These are phyloP conservation scores for Tuctoria greenei DNA, from an alignment of 176 grass and related monocot species.

Conservation along the genomic window DNA sequence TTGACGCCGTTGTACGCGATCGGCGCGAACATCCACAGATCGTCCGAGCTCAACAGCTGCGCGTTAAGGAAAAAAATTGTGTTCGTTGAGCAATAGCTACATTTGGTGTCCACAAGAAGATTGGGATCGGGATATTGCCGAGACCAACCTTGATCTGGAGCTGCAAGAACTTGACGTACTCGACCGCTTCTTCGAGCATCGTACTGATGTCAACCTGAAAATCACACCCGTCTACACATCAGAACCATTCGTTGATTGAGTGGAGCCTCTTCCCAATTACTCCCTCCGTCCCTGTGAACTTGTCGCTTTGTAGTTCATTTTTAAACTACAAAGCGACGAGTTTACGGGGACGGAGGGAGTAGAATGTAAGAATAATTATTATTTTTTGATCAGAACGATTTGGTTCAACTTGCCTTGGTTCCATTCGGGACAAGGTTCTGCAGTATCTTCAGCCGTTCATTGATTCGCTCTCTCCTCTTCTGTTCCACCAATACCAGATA, in stretches of 20 bases:
- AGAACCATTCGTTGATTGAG: neutral
- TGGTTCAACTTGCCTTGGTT: conserved; percentile 59
- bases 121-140: neutral
- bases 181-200: conserved; percentile 82
- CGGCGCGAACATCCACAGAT: conserved; percentile 93
- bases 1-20: conserved; percentile 95
- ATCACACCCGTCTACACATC: neutral
- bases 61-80: neutral
- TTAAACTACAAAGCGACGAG: too few relatives aligned
- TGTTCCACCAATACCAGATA: conserved; percentile 33
- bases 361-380: too few relatives aligned
- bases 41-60: conserved; percentile 90
- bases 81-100: neutral
- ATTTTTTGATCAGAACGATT: neutral
- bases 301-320: too few relatives aligned
- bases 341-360: too few relatives aligned
- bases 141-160: conserved; percentile 51
- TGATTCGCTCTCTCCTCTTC: conserved; percentile 94
- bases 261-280: neutral
- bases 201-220: conserved; percentile 84
- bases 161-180: conserved; percentile 85
- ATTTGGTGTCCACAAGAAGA: neutral
- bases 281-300: too few relatives aligned
- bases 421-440: conserved; percentile 84
- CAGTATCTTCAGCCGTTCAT: conserved; percentile 75